Percentiles rank a stretch among this genome's conserved stretches.
Conservation (phyloP, 2,329 filamentous ascomycete genomes). For the Cladosporium sp. region DNA sequence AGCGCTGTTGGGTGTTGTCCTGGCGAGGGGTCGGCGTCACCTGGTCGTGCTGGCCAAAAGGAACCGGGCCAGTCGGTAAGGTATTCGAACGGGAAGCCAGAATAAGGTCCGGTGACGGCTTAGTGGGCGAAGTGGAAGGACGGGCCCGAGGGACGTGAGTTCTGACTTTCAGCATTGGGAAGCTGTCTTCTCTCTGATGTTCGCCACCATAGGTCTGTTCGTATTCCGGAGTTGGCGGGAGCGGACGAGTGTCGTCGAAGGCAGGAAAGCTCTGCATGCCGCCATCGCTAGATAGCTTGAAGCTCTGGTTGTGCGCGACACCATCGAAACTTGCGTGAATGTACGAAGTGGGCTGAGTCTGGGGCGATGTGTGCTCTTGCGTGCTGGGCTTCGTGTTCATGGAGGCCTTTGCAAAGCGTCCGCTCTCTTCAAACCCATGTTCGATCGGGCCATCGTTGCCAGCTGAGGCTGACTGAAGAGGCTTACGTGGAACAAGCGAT, state of each 20-base stretch:
- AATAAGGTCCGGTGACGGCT: neutral
- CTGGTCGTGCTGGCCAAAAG: conserved; percentile 3
- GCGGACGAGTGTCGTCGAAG: conserved; percentile 9
- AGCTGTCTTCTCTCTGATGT: neutral
- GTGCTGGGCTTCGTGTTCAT: neutral
- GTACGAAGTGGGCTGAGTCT: neutral
- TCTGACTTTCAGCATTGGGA: neutral
- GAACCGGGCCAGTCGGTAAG: neutral
- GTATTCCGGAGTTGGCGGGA: neutral
- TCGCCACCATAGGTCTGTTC: neutral
- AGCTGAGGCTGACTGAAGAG: neutral
- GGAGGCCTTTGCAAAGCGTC: neutral
- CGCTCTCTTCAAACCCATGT: neutral
- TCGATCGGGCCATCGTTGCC: neutral
- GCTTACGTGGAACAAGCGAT: neutral
- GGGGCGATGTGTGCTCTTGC: conserved; percentile 1
- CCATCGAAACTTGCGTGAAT: neutral
- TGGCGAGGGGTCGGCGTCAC: conserved; percentile 23
- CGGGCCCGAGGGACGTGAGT: neutral
- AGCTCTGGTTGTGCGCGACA: neutral
- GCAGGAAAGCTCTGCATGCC: conserved; percentile 8
- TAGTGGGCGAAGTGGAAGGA: neutral
- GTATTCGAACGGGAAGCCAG: conserved; percentile 1
- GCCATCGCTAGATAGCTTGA: neutral
- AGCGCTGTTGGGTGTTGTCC: conserved; percentile 29